Percentiles rank a stretch among this genome's conserved stretches.
These are phyloP conservation scores for Aschersonia sp. DNA, from an alignment of 2,329 filamentous ascomycete species.

Conservation along the genomic window DNA sequence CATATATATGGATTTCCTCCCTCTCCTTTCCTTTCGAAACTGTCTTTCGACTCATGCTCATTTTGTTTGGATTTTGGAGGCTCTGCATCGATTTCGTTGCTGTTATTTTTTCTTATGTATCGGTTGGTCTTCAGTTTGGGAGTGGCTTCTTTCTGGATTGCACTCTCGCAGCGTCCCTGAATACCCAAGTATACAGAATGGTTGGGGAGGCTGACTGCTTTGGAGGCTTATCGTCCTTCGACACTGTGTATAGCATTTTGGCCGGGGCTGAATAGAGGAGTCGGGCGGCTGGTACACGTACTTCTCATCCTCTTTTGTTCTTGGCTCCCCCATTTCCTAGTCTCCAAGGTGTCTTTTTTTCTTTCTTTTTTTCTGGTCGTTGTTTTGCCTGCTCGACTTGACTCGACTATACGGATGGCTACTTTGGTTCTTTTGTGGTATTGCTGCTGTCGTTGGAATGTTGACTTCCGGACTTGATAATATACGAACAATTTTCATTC, in stretches of 20 bases:
- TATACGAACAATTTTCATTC: too few species aligned
- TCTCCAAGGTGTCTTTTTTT: background rate
- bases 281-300: conserved; percentile 13
- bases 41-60: too few species aligned
- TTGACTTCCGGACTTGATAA: too few species aligned
- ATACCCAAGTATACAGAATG: conserved; percentile 20
- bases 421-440: too few species aligned
- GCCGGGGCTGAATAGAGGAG: conserved; percentile 24
- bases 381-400: background rate
- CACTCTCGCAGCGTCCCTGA: conserved; percentile 16
- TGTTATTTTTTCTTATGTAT: conserved; percentile 7
- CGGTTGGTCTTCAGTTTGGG: too few species aligned
- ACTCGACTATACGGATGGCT: background rate
- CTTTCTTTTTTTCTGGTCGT: conserved; percentile 2
- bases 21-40: too few species aligned
- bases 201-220: conserved; percentile 20
- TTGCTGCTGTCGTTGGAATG: too few species aligned
- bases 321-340: background rate
- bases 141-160: conserved; percentile 7
- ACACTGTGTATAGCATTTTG: conserved; percentile 17
- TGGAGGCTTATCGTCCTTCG: conserved; percentile 13
- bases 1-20: too few species aligned
- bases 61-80: too few species aligned
- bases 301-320: conserved; percentile 3
- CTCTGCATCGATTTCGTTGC: conserved; percentile 1